Conservation (phyloP, 2,329 filamentous ascomycete genomes). For the Colletotrichum viniferum region DNA sequence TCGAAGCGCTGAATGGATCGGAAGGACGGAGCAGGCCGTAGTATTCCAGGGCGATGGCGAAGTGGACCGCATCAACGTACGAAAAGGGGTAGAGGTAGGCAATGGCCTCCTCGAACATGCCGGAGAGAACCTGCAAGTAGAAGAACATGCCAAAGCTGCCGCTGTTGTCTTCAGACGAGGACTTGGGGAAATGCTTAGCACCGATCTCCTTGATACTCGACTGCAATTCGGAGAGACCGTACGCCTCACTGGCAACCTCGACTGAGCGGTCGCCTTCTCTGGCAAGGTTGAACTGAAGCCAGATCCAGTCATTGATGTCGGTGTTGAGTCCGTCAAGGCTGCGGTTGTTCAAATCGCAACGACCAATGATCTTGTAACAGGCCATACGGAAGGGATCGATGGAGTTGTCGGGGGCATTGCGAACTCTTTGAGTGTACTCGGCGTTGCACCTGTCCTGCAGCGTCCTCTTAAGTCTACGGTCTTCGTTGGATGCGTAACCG, state of each 20-base stretch:
- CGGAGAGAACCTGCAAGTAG: conserved; percentile 86
- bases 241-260: conserved; percentile 70
- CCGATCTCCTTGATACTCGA: conserved; percentile 87
- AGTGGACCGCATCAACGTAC: conserved; percentile 93
- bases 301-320: conserved; percentile 73
- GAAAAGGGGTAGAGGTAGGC: conserved; percentile 91
- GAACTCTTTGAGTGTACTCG: conserved; percentile 84
- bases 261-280: conserved; percentile 67
- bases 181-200: conserved; percentile 86
- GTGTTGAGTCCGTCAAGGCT: conserved; percentile 67
- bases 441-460: conserved; percentile 87
- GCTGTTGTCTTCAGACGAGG: conserved; percentile 74
- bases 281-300: conserved; percentile 74
- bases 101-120: conserved; percentile 93
- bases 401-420: conserved; percentile 83
- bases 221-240: conserved; percentile 72
- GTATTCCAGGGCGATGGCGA: conserved; percentile 85
- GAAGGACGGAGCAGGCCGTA: conserved; percentile 90
- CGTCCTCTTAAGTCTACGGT: conserved; percentile 77
- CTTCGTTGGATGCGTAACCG: conserved; percentile 77
- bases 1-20: conserved; percentile 75
- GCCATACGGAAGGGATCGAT: conserved; percentile 96
- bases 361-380: conserved; percentile 96
- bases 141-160: conserved; percentile 90
- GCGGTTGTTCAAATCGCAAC: conserved; percentile 69